Percentiles rank a stretch among this genome's conserved stretches.
Evolutionary conservation across 192 early-diverging fungal species (phyloP).

Genomic region (Backusella mclennaniae): DNA sequence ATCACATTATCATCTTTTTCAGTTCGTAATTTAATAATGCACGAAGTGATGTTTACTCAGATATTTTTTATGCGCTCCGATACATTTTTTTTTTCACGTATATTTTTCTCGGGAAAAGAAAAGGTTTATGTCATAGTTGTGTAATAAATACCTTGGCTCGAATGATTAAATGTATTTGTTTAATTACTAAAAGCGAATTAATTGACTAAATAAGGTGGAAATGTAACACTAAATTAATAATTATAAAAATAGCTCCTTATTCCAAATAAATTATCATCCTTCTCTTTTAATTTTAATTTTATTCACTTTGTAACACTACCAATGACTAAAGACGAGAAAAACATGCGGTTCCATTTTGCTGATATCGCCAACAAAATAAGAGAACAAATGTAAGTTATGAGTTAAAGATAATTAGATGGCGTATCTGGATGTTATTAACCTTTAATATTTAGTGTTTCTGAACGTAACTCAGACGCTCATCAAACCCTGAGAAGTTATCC

Average conservation of each 20-base stretch:
- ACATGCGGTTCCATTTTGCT: neutral
- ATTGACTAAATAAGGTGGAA: neutral
- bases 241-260: conserved; percentile 2
- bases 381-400: neutral
- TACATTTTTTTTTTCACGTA: neutral
- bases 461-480: conserved; percentile 37
- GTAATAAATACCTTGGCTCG: no score
- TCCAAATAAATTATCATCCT: neutral
- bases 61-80: neutral
- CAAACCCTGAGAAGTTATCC: conserved; percentile 36
- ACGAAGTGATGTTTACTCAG: neutral
- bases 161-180: no score
- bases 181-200: neutral
- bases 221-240: neutral
- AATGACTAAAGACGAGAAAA: neutral
- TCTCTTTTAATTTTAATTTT: neutral
- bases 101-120: neutral
- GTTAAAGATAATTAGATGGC: neutral
- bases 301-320: neutral
- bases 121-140: neutral
- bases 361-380: neutral
- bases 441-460: neutral
- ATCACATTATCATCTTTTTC: neutral
- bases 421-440: neutral
- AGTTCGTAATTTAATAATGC: neutral